phyloP scores from a whole-genome alignment of 352 stramenopile genomes.

The Globisporangium perplexum region DNA sequence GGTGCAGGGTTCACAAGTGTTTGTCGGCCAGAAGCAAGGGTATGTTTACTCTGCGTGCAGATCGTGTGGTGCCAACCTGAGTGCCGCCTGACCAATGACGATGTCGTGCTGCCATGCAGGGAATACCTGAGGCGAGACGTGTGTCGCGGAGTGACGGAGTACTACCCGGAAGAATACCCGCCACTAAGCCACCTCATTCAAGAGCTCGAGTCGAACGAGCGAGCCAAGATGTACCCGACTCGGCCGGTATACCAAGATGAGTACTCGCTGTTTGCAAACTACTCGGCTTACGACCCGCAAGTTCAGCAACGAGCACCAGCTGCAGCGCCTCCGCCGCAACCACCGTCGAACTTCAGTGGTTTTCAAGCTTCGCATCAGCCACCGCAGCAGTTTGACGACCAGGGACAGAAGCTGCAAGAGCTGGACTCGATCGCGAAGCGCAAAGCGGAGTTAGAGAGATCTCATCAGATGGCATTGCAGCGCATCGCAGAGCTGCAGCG shows the following conservation, averaged over 20 bases:
- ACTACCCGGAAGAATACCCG: constrained; percentile 63
- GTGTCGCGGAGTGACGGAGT: constrained; percentile 80
- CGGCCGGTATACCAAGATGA: constrained; percentile 51
- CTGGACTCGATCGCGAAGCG: constrained; percentile 51
- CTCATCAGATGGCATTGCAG: constrained; percentile 49
- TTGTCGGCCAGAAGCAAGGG: constrained; percentile 78
- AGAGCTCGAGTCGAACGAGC: constrained; percentile 51
- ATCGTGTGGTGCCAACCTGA: too few relatives aligned
- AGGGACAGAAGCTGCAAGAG: constrained; percentile 20
- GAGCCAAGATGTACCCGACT: constrained; percentile 51
- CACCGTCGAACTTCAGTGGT: neutral
- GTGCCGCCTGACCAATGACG: neutral
- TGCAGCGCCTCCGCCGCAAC: constrained; percentile 2
- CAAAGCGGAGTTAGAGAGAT: constrained; percentile 51
- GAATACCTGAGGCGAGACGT: constrained; percentile 65
- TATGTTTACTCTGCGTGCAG: constrained; percentile 20
- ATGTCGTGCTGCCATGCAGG: constrained; percentile 15
- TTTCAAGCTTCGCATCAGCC: constrained; percentile 4
- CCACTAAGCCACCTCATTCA: constrained; percentile 66
- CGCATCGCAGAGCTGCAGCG: constrained; percentile 38
- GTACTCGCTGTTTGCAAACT: constrained; percentile 72
- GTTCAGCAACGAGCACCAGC: neutral
- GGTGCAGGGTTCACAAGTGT: constrained; percentile 52
- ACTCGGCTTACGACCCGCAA: constrained; percentile 12
- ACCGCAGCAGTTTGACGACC: constrained; percentile 8